A percentile compares a stretch with the other conserved stretches of the same genome.
Conservation (phyloP, 2,329 filamentous ascomycete genomes). For the Fusarium irregulare region DNA sequence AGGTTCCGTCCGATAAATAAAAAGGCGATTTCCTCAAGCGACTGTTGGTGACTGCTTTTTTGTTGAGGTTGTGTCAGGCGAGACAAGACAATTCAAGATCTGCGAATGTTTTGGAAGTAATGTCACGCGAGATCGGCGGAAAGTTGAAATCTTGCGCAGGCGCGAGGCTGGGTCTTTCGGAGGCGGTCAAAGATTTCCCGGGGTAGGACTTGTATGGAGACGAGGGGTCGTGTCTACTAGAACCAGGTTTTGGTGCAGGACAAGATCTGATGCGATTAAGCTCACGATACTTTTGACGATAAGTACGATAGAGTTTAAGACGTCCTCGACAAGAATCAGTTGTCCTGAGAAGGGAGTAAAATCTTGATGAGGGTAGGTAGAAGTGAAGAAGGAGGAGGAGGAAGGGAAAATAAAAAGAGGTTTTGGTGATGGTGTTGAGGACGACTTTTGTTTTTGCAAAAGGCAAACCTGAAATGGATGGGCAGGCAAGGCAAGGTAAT, state of each 20-base stretch:
- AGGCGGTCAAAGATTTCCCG: slow-evolving; percentile 46
- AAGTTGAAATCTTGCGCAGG: slow-evolving; percentile 26
- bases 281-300: not conserved
- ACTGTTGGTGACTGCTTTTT: not conserved
- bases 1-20: slow-evolving; percentile 15
- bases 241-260: slow-evolving; percentile 4
- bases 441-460: slow-evolving; percentile 10
- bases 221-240: slow-evolving; percentile 31
- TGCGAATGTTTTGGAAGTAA: slow-evolving; percentile 21
- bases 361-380: slow-evolving; percentile 7
- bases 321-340: slow-evolving; percentile 18
- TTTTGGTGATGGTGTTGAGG: slow-evolving; percentile 38
- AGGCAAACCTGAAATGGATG: slow-evolving; percentile 20
- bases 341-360: not conserved
- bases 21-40: slow-evolving; percentile 7
- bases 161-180: slow-evolving; percentile 37
- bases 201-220: slow-evolving; percentile 38
- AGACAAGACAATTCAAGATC: not conserved
- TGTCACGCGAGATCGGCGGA: slow-evolving; percentile 42
- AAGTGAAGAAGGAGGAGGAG: slow-evolving; percentile 15
- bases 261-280: not conserved
- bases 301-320: slow-evolving; percentile 5
- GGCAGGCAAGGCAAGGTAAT: slow-evolving; percentile 9
- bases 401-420: slow-evolving; percentile 20
- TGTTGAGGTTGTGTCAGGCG: slow-evolving; percentile 3